These are phyloP conservation scores for Rhizopogon rudus DNA, from an alignment of 768 basidiomycete species.

Conservation along the genomic window DNA sequence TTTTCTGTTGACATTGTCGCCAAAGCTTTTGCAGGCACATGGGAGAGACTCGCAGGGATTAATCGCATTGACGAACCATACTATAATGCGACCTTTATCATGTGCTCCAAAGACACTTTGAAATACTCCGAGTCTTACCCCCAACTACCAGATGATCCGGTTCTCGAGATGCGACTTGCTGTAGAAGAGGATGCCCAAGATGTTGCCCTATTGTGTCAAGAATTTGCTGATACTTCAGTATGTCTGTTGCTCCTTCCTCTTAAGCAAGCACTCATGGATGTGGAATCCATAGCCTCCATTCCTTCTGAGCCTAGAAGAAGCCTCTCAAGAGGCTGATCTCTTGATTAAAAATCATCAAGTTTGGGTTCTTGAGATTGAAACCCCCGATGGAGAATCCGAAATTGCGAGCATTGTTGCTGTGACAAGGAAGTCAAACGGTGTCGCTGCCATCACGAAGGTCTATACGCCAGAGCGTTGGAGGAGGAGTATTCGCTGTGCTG, in stretches of 20 bases:
- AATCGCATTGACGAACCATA: constrained; percentile 38
- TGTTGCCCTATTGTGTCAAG: constrained; percentile 45
- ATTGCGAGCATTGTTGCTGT: constrained; percentile 66
- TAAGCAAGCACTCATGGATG: not conserved
- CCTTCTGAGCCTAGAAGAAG: constrained; percentile 33
- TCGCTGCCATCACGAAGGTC: constrained; percentile 70
- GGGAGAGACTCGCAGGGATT: constrained; percentile 44
- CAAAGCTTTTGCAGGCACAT: constrained; percentile 39
- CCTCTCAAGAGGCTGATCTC: constrained; percentile 44
- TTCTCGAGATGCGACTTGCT: constrained; percentile 30
- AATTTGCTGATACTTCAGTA: constrained; percentile 58
- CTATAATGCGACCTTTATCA: constrained; percentile 56
- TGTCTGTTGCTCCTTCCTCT: constrained; percentile 14
- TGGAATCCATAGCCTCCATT: constrained; percentile 46
- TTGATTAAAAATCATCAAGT: constrained; percentile 43
- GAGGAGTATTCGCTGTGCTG: constrained; percentile 54
- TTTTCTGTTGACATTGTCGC: constrained; percentile 52
- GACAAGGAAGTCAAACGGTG: constrained; percentile 51
- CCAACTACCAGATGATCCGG: constrained; percentile 7
- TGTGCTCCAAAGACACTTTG: constrained; percentile 46
- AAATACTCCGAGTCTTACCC: too few relatives aligned
- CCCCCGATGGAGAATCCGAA: constrained; percentile 21
- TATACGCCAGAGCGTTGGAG: constrained; percentile 54
- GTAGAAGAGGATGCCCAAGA: constrained; percentile 20
- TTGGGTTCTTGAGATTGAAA: constrained; percentile 57